These are phyloP conservation scores for Leptographium lundbergii DNA, from an alignment of 2,329 filamentous ascomycete genomes.

Conservation along the genomic window DNA sequence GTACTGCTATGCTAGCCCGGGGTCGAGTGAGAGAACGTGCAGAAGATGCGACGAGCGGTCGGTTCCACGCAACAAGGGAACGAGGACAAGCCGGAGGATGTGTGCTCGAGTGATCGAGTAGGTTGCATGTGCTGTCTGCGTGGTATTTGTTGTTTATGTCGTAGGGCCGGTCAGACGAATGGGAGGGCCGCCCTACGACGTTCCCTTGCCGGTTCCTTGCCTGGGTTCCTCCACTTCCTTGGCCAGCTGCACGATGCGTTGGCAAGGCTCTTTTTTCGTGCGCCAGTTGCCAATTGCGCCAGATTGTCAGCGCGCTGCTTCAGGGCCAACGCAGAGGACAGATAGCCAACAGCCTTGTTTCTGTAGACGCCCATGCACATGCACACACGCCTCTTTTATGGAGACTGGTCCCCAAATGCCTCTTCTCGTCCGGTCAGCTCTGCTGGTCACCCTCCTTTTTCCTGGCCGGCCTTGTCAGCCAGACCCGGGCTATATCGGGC, in stretches of 20 bases:
- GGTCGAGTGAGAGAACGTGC: neutral
- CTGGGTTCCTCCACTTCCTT: conserved; percentile 1
- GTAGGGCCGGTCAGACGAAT: neutral
- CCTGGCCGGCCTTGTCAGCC: conserved; percentile 2
- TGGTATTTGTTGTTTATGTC: neutral
- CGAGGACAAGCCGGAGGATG: neutral
- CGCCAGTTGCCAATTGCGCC: neutral
- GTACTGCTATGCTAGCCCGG: neutral
- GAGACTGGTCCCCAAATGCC: neutral
- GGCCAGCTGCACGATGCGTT: conserved; percentile 13
- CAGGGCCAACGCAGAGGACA: neutral
- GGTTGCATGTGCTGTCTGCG: neutral
- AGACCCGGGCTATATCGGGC: neutral
- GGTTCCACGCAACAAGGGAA: neutral
- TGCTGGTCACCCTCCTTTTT: neutral
- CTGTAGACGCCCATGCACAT: neutral
- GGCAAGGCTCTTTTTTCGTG: conserved; percentile 4
- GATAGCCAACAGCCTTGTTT: neutral
- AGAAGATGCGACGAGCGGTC: neutral
- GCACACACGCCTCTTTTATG: neutral
- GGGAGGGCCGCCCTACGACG: neutral
- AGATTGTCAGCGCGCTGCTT: neutral
- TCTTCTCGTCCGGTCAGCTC: neutral
- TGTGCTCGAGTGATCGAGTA: neutral
- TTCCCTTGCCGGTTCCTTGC: neutral